Evolutionary conservation across 768 basidiomycete species (phyloP).

Genomic region (Pulveroboletus ravenelii): DNA sequence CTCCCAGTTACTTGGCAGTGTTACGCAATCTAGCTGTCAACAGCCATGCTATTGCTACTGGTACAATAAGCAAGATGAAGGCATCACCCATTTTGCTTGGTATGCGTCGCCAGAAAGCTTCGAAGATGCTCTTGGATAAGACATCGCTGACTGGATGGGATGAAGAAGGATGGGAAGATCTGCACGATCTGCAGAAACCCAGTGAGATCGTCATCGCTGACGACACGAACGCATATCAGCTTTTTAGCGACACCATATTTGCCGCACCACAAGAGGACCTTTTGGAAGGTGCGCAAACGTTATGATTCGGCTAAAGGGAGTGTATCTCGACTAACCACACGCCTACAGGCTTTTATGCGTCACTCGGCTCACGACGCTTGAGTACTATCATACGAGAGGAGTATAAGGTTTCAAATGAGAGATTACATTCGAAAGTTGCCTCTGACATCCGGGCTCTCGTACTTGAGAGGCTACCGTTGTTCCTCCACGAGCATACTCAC

Average conservation of each 20-base stretch:
- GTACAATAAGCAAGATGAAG: conserved; percentile 58
- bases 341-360: conserved; percentile 61
- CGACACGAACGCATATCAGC: conserved; percentile 73
- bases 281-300: conserved; percentile 58
- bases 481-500: conserved; percentile 85
- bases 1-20: conserved; percentile 70
- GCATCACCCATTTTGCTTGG: conserved; percentile 69
- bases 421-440: conserved; percentile 44
- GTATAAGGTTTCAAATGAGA: conserved; percentile 55
- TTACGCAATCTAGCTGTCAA: conserved; percentile 86
- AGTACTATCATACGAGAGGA: conserved; percentile 74
- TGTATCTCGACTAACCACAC: not conserved
- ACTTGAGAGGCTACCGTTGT: conserved; percentile 81
- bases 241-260: conserved; percentile 73
- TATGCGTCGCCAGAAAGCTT: conserved; percentile 50
- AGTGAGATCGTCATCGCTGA: conserved; percentile 79
- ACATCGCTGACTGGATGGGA: conserved; percentile 32
- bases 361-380: conserved; percentile 71
- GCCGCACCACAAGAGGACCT: conserved; percentile 87
- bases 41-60: conserved; percentile 44
- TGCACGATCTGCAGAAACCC: conserved; percentile 68
- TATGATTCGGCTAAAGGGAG: not conserved
- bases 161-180: conserved; percentile 70
- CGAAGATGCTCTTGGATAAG: conserved; percentile 20
- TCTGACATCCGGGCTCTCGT: conserved; percentile 56